A percentile compares a stretch with the other conserved stretches of the same genome.
phyloP scores from a whole-genome alignment of 495 filamentous ascomycete species.

The Evansstolkia leycettana region DNA sequence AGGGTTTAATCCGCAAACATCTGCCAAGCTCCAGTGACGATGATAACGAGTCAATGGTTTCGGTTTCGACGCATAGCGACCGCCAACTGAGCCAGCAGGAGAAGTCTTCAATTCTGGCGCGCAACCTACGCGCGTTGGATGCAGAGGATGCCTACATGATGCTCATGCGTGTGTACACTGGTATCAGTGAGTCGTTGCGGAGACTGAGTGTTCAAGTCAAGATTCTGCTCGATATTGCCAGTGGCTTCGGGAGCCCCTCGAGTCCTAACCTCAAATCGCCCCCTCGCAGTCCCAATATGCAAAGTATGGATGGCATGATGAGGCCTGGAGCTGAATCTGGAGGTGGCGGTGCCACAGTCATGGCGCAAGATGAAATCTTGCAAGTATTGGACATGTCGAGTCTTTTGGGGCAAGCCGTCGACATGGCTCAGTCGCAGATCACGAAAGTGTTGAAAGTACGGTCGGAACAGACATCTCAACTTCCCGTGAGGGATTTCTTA shows the following conservation, averaged over 20 bases:
- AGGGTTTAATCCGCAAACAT: slow-evolving; percentile 69
- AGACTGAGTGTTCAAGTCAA: slow-evolving; percentile 85
- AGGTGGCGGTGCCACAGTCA: slow-evolving; percentile 13
- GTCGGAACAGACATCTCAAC: slow-evolving; percentile 64
- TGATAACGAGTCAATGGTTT: slow-evolving; percentile 83
- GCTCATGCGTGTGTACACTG: slow-evolving; percentile 68
- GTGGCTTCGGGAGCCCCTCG: slow-evolving; percentile 44
- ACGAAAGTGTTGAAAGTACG: slow-evolving; percentile 85
- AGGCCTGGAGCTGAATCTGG: slow-evolving; percentile 5
- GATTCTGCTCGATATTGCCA: slow-evolving; percentile 88
- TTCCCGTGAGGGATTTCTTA: slow-evolving; percentile 68
- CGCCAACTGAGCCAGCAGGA: slow-evolving; percentile 68
- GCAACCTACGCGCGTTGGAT: slow-evolving; percentile 79
- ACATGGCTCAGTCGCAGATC: slow-evolving; percentile 84
- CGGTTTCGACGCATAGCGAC: slow-evolving; percentile 67
- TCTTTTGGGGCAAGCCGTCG: slow-evolving; percentile 86
- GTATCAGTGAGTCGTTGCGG: slow-evolving; percentile 75
- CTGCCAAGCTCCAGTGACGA: slow-evolving; percentile 88
- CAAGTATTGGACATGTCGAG: slow-evolving; percentile 84
- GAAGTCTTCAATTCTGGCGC: slow-evolving; percentile 78
- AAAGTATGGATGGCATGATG: slow-evolving; percentile 14
- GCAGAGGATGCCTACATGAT: slow-evolving; percentile 78
- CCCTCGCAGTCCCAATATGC: slow-evolving; percentile 31
- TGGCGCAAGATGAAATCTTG: slow-evolving; percentile 67
- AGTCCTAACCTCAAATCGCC: slow-evolving; percentile 28